Base-by-base conservation (phyloP, 805 yeast species). In the Cyberlindnera maclurae region DNA sequence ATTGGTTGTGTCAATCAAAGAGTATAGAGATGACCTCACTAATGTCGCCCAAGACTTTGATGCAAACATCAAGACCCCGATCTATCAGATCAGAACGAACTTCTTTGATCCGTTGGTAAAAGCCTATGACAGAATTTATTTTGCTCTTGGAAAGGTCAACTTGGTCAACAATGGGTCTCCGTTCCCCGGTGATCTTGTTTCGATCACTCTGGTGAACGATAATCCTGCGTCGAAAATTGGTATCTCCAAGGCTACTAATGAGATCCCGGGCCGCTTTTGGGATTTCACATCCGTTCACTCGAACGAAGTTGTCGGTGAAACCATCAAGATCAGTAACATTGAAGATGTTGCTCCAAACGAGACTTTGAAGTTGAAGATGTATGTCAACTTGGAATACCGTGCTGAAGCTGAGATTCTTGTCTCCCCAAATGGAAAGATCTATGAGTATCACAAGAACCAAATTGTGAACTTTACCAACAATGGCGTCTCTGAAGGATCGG, bases 241-340 rank as follows among this genome's bases (percentile, higher is more conserved):
- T 5, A 82, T 85, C 54, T 71, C 78, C n/a, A 78, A 77, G 52
- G 86, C 83, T 11, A 71, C 84, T 0, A 80, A 80, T 58, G 85
- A 77, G 51, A 55, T 58, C 12, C 69, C 68, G 9, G 58, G 62
- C 30, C 56, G 64, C 18, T 45, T 58, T 7, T 86, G 94, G 94
- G 76, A 74, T 39, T 83, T 87, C 50, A 71, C 83, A 9, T 77
- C 90, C 3, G 85, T 82, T 11, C 67, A 70, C 47, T 77, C 86
- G 1, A 79, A 74, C 30, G 96, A 87, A 60, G 65, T 68, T 12
- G 65, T 86, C 40, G 83, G 89, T 27, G 95, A 86, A 56, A 66
- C 73, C 27, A 71, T 87, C 33, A 76, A 76, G 51, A 65, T 85
- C 12, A 67, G 73, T 44, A 84, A 84, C 30, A 60, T 84, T 16